Conservation (phyloP, 768 basidiomycete genomes). For the Amanita muscaria region DNA sequence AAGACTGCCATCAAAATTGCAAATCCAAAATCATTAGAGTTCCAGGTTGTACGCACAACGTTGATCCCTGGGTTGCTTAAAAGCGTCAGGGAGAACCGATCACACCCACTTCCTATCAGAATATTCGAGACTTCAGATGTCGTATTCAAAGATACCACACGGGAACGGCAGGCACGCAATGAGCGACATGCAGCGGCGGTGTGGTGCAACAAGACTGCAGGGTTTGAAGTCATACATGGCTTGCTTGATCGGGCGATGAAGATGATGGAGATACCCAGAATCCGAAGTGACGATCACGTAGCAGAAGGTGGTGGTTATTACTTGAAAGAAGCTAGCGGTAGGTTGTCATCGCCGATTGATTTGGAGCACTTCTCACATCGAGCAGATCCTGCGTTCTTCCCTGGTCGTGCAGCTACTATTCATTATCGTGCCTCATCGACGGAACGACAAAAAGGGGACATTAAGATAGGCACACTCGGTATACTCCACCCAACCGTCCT, state of each 20-base stretch:
- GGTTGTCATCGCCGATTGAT: conserved; percentile 18
- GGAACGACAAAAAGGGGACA: conserved; percentile 42
- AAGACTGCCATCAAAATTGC: conserved; percentile 82
- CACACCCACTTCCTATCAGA: conserved; percentile 84
- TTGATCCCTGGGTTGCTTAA: conserved; percentile 94
- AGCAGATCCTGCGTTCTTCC: conserved; percentile 88
- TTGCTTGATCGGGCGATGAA: conserved; percentile 92
- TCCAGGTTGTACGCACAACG: conserved; percentile 95
- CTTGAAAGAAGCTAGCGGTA: conserved; percentile 79
- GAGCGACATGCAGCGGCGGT: conserved; percentile 82
- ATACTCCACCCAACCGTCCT: conserved; percentile 90
- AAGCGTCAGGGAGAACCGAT: conserved; percentile 93
- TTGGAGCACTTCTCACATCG: neutral
- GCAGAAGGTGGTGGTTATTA: conserved; percentile 78
- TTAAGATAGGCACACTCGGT: conserved; percentile 81
- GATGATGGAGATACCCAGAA: conserved; percentile 86
- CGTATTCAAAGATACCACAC: conserved; percentile 71
- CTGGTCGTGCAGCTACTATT: conserved; percentile 88
- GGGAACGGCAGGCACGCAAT: conserved; percentile 83
- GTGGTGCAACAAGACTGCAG: conserved; percentile 95
- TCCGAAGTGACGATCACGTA: conserved; percentile 45
- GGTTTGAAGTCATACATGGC: conserved; percentile 95
- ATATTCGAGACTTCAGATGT: conserved; percentile 94
- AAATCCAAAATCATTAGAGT: conserved; percentile 96
- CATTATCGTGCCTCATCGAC: conserved; percentile 61